Percentiles rank a stretch among this genome's conserved stretches.
Evolutionary conservation across 352 stramenopile species (phyloP).

Genomic region (Phytophthora ramorum): DNA sequence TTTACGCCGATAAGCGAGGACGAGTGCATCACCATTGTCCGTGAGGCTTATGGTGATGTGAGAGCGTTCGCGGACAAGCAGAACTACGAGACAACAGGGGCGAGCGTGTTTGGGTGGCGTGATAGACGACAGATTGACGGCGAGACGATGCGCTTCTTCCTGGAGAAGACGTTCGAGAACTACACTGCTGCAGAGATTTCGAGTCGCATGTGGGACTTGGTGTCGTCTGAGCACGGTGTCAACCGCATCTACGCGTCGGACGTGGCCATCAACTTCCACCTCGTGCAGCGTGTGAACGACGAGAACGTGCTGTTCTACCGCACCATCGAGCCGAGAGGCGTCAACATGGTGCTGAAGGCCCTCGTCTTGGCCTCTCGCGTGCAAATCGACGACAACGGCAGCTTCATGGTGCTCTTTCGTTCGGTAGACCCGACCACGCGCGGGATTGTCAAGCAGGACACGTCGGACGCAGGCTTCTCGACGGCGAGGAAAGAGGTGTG

Average conservation of each 20-base stretch:
- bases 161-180: conserved; percentile 68
- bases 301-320: conserved; percentile 73
- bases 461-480: conserved; percentile 18
- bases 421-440: conserved; percentile 57
- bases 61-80: conserved; percentile 47
- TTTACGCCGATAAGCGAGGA: conserved; percentile 43
- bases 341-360: conserved; percentile 55
- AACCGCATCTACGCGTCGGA: conserved; percentile 74
- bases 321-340: conserved; percentile 56
- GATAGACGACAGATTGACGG: conserved; percentile 58
- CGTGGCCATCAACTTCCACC: conserved; percentile 55
- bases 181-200: conserved; percentile 48
- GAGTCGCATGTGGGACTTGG: conserved; percentile 60
- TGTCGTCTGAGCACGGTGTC: conserved; percentile 59
- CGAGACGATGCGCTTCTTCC: conserved; percentile 63
- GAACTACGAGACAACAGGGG: conserved; percentile 53
- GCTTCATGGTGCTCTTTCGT: conserved; percentile 70
- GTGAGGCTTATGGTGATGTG: conserved; percentile 55
- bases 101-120: conserved; percentile 70
- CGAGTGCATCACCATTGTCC: conserved; percentile 56
- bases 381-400: conserved; percentile 50
- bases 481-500: conserved; percentile 43
- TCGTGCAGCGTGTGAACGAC: conserved; percentile 61
- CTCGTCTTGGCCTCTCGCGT: conserved; percentile 63
- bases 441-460: conserved; percentile 21